Percentiles rank a stretch among this genome's conserved stretches.
Evolutionary conservation across 2,329 filamentous ascomycete genomes (phyloP).

Genomic region (Amauroascus niger): DNA sequence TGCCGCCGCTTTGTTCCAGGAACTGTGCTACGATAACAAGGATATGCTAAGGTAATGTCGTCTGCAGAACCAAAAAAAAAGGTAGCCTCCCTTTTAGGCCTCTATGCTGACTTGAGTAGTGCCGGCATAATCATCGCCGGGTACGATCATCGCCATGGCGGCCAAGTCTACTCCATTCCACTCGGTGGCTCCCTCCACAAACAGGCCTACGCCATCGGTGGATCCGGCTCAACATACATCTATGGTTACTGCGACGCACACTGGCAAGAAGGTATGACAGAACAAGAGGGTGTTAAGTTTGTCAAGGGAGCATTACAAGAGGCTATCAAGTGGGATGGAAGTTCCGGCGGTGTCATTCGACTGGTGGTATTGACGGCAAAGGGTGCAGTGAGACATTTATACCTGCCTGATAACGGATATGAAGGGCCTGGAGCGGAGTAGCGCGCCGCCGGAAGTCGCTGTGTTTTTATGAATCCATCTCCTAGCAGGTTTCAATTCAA

Average conservation of each 20-base stretch:
- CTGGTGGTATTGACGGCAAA: slow-evolving; percentile 91
- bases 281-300: slow-evolving; percentile 80
- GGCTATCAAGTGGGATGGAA: slow-evolving; percentile 99
- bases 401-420: slow-evolving; percentile 88
- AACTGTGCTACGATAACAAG: slow-evolving; percentile 97
- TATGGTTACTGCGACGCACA: slow-evolving; percentile 97
- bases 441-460: neutral
- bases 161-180: slow-evolving; percentile 95
- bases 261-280: slow-evolving; percentile 91
- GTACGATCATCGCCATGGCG: slow-evolving; percentile 88
- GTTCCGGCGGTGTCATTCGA: slow-evolving; percentile 93
- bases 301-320: slow-evolving; percentile 85
- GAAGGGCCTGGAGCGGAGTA: slow-evolving; percentile 54
- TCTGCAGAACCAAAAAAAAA: too few species aligned
- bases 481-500: neutral
- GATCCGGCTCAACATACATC: slow-evolving; percentile 97
- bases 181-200: slow-evolving; percentile 96
- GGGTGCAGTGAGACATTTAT: slow-evolving; percentile 86
- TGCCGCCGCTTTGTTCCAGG: slow-evolving; percentile 91
- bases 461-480: slow-evolving; percentile 3
- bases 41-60: slow-evolving; percentile 71
- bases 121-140: slow-evolving; percentile 98
- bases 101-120: slow-evolving; percentile 39
- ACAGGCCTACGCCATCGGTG: slow-evolving; percentile 88
- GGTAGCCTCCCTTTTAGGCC: neutral